Conservation (phyloP, 768 basidiomycete genomes). For the Lentinus brumalis region DNA sequence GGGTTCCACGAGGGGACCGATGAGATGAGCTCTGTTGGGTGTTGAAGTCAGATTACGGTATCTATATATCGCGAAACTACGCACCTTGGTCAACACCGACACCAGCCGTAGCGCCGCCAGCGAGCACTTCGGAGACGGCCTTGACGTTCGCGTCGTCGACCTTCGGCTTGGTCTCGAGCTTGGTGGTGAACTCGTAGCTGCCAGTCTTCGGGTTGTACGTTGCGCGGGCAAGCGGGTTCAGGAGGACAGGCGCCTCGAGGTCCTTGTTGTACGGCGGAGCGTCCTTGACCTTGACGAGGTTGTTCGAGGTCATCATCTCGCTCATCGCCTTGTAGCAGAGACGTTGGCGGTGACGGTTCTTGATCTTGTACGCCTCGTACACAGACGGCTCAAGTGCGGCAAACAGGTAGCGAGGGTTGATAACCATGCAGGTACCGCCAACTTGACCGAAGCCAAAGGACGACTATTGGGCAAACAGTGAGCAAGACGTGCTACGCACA, state of each 20-base stretch:
- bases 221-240: slow-evolving; percentile 93
- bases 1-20: slow-evolving; percentile 88
- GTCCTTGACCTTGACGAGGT: slow-evolving; percentile 93
- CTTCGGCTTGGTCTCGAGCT: slow-evolving; percentile 52
- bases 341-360: slow-evolving; percentile 65
- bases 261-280: slow-evolving; percentile 86
- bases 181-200: slow-evolving; percentile 77
- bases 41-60: slow-evolving; percentile 11
- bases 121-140: slow-evolving; percentile 58
- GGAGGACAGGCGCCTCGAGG: slow-evolving; percentile 80
- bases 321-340: slow-evolving; percentile 90
- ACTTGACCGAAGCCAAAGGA: slow-evolving; percentile 99
- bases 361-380: slow-evolving; percentile 76
- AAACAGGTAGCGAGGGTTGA: slow-evolving; percentile 91
- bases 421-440: slow-evolving; percentile 84
- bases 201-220: slow-evolving; percentile 81
- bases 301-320: slow-evolving; percentile 93
- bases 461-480: slow-evolving; percentile 49
- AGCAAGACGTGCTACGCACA: neutral
- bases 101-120: slow-evolving; percentile 57
- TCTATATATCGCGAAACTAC: slow-evolving; percentile 20
- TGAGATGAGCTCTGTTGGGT: slow-evolving; percentile 81
- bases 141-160: slow-evolving; percentile 69
- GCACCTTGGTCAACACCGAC: slow-evolving; percentile 89
- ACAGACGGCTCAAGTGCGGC: slow-evolving; percentile 77